Evolutionary conservation across 2,329 filamentous ascomycete species (phyloP), one percentile per base, ranked within the genome.

Genomic region (Fulvia fulva): DNA sequence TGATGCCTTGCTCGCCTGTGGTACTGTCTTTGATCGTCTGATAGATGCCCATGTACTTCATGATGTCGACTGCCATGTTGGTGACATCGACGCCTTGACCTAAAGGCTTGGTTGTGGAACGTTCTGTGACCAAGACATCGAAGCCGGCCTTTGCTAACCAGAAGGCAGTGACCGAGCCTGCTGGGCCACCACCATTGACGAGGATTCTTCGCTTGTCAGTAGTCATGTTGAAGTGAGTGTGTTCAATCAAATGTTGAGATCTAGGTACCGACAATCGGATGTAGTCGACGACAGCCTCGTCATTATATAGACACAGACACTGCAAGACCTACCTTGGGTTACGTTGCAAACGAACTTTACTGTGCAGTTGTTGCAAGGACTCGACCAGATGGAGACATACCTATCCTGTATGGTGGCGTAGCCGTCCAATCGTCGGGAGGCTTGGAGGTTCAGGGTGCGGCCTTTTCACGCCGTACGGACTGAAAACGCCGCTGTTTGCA

Each of bases 111-210:
- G 23, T 45, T 9, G 58, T 60, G 5, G 63, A 61, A 11, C 63
- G 59, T 37, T 65, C 63, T 41, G 55, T 54, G 11, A 65, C 55
- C 3, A 56, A 43, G 4, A 65, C 62, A 12, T 60, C 44, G 51
- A 62, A 62, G 34, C 63, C 63, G 12, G 52, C 63, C 64, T 69
- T 72, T 47, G 69, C 67, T 8, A 75, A 62, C 65, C 67, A 74
- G 67, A 73, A 74, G 12, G 74, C 74, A 46, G 67, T 61, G 28
- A 66, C 67, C 22, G 70, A 70, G 49, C 73, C 73, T 21, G 74
- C 74, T 30, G 74, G 70, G 43, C 63, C 63, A 19, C 52, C 61
- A 22, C 61, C 61, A 12, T 58, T 47, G 23, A 63, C 50, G 4
- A 63, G 55, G 21, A 60, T 46, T 26, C 57, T 53, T 30, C 55